These are phyloP conservation scores for Stagonosporopsis cucurbitacearum DNA, from an alignment of 2,329 filamentous ascomycete species.

Conservation along the genomic window DNA sequence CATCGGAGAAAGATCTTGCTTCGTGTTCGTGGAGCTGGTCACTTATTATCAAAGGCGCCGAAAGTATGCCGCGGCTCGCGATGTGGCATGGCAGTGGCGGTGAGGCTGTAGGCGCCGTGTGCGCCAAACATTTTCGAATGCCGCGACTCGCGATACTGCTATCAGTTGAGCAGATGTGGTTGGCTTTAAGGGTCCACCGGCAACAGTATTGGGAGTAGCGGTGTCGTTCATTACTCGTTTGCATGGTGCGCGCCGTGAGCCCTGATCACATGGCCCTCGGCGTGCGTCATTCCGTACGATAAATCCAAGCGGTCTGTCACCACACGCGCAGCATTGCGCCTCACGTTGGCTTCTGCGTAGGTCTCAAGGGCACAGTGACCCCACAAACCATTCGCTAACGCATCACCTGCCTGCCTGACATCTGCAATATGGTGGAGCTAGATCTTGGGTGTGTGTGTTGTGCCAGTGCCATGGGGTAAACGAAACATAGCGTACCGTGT, in stretches of 20 bases:
- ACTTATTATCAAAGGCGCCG: neutral
- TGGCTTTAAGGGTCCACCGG: slow-evolving; percentile 10
- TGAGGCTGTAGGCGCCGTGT: neutral
- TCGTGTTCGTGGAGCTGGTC: neutral
- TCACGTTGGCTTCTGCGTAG: slow-evolving; percentile 12
- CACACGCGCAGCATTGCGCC: slow-evolving; percentile 6
- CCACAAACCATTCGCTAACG: slow-evolving; percentile 25
- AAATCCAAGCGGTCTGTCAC: slow-evolving; percentile 3
- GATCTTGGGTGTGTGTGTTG: slow-evolving; percentile 1
- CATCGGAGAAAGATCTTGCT: neutral
- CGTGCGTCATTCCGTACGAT: slow-evolving; percentile 13
- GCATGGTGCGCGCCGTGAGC: neutral
- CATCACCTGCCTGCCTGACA: slow-evolving; percentile 28
- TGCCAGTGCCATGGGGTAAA: slow-evolving; percentile 11
- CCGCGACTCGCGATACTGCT: slow-evolving; percentile 17
- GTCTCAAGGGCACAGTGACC: neutral
- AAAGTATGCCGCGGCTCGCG: neutral
- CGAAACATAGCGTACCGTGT: slow-evolving; percentile 16
- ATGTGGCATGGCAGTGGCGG: neutral
- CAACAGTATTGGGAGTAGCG: slow-evolving; percentile 4
- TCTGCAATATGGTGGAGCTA: slow-evolving; percentile 23
- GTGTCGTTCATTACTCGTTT: slow-evolving; percentile 17
- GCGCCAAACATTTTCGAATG: neutral
- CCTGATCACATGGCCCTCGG: slow-evolving; percentile 7
- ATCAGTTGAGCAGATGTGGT: slow-evolving; percentile 9